These are phyloP conservation scores for Eimeria falciformis DNA, from an alignment of 169 alveolate species.

Conservation along the genomic window DNA sequence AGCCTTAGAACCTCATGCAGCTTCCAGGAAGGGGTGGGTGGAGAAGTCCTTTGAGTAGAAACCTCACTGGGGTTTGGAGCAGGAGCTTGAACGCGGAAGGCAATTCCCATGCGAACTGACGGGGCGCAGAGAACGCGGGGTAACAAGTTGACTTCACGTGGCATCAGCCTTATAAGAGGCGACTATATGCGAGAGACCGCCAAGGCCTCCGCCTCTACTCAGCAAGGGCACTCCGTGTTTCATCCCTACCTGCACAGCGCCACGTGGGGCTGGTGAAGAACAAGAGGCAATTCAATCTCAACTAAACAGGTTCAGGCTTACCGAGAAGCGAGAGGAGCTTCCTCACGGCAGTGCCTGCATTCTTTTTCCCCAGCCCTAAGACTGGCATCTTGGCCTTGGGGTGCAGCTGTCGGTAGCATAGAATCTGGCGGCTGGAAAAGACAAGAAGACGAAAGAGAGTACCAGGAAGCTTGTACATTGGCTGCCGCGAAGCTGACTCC, in stretches of 20 bases:
- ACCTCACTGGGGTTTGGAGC: not conserved
- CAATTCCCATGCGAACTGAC: conserved; percentile 54
- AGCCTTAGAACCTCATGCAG: conserved; percentile 32
- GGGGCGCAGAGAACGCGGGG: not conserved
- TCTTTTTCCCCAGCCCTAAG: conserved; percentile 57
- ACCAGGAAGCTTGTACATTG: conserved; percentile 59
- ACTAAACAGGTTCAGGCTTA: not conserved
- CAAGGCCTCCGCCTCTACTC: not conserved
- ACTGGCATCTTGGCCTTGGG: conserved; percentile 65
- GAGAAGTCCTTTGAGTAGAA: not conserved
- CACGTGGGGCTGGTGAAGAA: too few species aligned
- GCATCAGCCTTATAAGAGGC: not conserved
- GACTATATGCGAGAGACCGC: not conserved
- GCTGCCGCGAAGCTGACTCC: conserved; percentile 57
- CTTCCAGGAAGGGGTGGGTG: conserved; percentile 9
- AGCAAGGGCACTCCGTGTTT: not conserved
- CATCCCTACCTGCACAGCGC: too few species aligned
- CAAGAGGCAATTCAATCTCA: too few species aligned
- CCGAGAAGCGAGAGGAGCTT: conserved; percentile 63
- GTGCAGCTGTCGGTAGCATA: conserved; percentile 53
- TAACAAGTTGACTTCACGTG: not conserved
- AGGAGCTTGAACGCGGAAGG: conserved; percentile 5
- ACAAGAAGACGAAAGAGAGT: conserved; percentile 56
- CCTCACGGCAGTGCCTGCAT: conserved; percentile 71
- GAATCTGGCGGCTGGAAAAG: conserved; percentile 74